phyloP scores from a whole-genome alignment of 2,329 filamentous ascomycete species.

The Apiospora marii region DNA sequence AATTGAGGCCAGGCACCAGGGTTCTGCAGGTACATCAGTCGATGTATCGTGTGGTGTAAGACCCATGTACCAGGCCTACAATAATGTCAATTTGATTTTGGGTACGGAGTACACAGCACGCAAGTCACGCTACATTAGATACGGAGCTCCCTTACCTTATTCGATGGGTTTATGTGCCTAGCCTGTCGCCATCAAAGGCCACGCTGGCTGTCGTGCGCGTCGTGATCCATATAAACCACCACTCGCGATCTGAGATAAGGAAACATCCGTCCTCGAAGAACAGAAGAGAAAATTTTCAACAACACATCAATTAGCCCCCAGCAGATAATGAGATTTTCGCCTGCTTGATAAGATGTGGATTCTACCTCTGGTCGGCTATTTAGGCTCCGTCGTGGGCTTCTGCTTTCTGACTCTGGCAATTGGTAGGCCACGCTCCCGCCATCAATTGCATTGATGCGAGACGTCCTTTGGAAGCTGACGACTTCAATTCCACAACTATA shows the following conservation, averaged over 20 bases:
- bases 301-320: constrained; percentile 30
- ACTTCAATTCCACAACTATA: constrained; percentile 43
- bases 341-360: constrained; percentile 79
- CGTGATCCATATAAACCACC: constrained; percentile 10
- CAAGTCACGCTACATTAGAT: background rate
- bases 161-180: background rate
- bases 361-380: constrained; percentile 87
- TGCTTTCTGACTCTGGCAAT: constrained; percentile 94
- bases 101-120: too few species aligned
- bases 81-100: too few species aligned
- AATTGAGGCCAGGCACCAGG: background rate
- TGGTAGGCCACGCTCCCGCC: constrained; percentile 57
- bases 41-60: too few species aligned
- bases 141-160: background rate
- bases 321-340: constrained; percentile 22
- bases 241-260: constrained; percentile 15
- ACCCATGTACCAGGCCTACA: too few species aligned
- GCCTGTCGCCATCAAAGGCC: constrained; percentile 16
- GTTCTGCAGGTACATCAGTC: background rate
- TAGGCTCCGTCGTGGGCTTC: constrained; percentile 88
- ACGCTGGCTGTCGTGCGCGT: constrained; percentile 20
- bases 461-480: constrained; percentile 6
- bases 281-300: constrained; percentile 4
- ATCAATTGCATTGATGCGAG: constrained; percentile 24
- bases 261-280: constrained; percentile 6